Conservation (phyloP, 805 yeast genomes). For the Suhomyces sp. region DNA sequence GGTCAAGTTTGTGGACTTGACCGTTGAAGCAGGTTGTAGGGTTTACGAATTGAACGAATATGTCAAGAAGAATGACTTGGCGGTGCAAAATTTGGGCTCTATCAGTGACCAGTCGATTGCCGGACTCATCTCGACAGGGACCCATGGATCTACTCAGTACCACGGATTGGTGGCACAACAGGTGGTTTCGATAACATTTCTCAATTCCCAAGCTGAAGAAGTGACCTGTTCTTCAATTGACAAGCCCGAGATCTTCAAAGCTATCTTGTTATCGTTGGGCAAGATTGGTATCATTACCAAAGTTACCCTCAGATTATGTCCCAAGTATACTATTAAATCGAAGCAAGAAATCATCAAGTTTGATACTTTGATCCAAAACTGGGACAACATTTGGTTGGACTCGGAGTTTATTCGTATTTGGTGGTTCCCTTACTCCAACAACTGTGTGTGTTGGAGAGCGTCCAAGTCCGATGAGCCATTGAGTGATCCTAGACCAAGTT, state of each 20-base stretch:
- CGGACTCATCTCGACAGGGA: conserved; percentile 95
- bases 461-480: conserved; percentile 64
- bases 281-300: conserved; percentile 86
- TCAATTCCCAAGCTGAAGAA: conserved; percentile 73
- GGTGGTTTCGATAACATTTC: conserved; percentile 70
- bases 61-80: conserved; percentile 62
- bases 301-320: conserved; percentile 82
- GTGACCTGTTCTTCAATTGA: conserved; percentile 64
- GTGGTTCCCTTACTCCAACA: conserved; percentile 95
- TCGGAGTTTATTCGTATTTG: conserved; percentile 90
- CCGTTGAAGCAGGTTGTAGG: conserved; percentile 92
- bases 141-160: conserved; percentile 92
- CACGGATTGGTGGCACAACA: conserved; percentile 91
- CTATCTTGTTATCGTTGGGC: conserved; percentile 83
- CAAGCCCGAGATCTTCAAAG: conserved; percentile 66
- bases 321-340: conserved; percentile 76
- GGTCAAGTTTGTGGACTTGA: conserved; percentile 76
- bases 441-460: conserved; percentile 90
- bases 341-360: conserved; percentile 79
- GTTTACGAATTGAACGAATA: conserved; percentile 68
- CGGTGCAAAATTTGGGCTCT: conserved; percentile 89
- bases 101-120: conserved; percentile 91
- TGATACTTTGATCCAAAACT: conserved; percentile 63
- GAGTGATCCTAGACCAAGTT: conserved; percentile 64
- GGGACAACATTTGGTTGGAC: conserved; percentile 82